A percentile compares a stretch with the other conserved stretches of the same genome.
Evolutionary conservation across 352 stramenopile genomes (phyloP).

Genomic region (Halophytophthora polymorphica): DNA sequence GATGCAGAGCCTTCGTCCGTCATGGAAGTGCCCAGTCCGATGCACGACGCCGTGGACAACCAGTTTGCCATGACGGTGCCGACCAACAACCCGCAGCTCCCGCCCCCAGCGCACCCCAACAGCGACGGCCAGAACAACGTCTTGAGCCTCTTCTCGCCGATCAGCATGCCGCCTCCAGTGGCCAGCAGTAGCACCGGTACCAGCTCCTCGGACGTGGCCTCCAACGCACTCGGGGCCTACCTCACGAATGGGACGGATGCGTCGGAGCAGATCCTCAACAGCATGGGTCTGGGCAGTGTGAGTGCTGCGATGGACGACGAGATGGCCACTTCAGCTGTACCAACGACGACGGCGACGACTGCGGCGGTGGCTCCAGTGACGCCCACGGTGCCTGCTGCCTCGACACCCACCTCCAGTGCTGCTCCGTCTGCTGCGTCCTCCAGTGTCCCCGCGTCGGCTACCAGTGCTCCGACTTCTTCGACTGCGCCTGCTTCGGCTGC

Average conservation of each 20-base stretch:
- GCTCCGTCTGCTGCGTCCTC: not conserved
- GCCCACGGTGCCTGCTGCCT: not conserved
- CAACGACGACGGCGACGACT: too few species aligned
- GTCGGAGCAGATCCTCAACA: not conserved
- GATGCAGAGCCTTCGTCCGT: constrained; percentile 38
- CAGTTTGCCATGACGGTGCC: constrained; percentile 36
- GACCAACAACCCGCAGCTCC: constrained; percentile 6
- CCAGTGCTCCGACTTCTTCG: not conserved
- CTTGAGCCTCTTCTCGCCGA: constrained; percentile 75
- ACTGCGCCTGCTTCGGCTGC: constrained; percentile 8
- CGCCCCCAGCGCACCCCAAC: constrained; percentile 11
- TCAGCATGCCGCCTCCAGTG: constrained; percentile 15
- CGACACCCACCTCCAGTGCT: not conserved
- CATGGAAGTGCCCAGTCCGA: constrained; percentile 42
- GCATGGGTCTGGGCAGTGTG: too few species aligned
- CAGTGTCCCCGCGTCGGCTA: too few species aligned
- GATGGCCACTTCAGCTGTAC: too few species aligned
- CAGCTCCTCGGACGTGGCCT: not conserved
- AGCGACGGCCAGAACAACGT: constrained; percentile 45
- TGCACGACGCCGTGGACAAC: constrained; percentile 14
- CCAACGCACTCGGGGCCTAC: constrained; percentile 9
- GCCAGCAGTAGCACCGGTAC: constrained; percentile 20
- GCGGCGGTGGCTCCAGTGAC: too few species aligned
- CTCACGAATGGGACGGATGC: constrained; percentile 28
- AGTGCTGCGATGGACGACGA: too few species aligned